Evolutionary conservation across 257 asterid species (phyloP).

Genomic region (Primulina huaijiensis): DNA sequence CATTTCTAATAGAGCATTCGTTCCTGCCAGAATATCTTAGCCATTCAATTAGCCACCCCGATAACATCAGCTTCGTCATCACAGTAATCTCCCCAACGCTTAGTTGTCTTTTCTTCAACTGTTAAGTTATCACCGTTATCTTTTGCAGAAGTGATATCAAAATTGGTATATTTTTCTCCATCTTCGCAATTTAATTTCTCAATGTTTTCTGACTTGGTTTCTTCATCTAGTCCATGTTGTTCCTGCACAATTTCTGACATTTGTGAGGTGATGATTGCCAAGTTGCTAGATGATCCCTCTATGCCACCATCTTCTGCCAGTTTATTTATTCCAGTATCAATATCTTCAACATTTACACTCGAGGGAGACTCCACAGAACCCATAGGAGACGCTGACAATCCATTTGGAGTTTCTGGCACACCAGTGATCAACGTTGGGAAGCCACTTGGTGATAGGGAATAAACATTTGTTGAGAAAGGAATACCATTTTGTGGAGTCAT

Average conservation of each 20-base stretch:
- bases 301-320: slow-evolving; percentile 28
- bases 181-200: slow-evolving; percentile 29
- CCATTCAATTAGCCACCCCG: slow-evolving; percentile 43
- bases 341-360: slow-evolving; percentile 33
- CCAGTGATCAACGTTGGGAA: slow-evolving; percentile 12
- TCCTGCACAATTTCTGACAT: slow-evolving; percentile 24
- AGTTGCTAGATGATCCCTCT: slow-evolving; percentile 29
- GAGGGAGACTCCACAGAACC: slow-evolving; percentile 47
- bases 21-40: slow-evolving; percentile 10
- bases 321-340: slow-evolving; percentile 27
- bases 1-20: slow-evolving; percentile 2
- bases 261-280: slow-evolving; percentile 17
- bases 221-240: slow-evolving; percentile 32
- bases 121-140: slow-evolving; percentile 25
- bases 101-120: slow-evolving; percentile 43
- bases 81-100: slow-evolving; percentile 78
- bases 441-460: slow-evolving; percentile 42
- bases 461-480: slow-evolving; percentile 36
- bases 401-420: slow-evolving; percentile 30
- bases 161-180: slow-evolving; percentile 31
- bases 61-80: slow-evolving; percentile 64
- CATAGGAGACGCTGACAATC: slow-evolving; percentile 32
- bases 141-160: slow-evolving; percentile 22
- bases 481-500: slow-evolving; percentile 46
- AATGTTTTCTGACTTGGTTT: slow-evolving; percentile 29